Conservation (phyloP, 257 asterid genomes). For the Solanum lignicaule region DNA sequence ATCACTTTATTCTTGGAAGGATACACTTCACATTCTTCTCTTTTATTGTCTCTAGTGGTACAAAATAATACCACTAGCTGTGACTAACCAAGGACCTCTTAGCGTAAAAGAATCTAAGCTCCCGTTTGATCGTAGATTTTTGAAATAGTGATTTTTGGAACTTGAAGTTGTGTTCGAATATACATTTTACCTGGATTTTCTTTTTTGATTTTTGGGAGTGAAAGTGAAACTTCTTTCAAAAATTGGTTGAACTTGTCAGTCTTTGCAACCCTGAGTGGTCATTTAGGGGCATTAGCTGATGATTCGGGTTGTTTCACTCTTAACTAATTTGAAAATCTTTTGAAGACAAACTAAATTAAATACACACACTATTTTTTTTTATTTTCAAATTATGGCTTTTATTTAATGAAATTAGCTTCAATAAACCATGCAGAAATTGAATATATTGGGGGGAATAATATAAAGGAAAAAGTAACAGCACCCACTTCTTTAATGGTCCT, state of each 20-base stretch:
- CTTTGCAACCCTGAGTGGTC: background rate
- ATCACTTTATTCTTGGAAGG: background rate
- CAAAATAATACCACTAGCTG: background rate
- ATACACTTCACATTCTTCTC: slow-evolving; percentile 15
- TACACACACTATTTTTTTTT: background rate
- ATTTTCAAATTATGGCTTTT: background rate
- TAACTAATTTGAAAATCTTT: background rate
- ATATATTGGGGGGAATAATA: background rate
- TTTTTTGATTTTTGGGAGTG: background rate
- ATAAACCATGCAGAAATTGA: background rate
- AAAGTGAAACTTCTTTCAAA: background rate
- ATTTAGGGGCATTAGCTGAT: background rate
- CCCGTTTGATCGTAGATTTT: accelerated
- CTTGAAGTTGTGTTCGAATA: background rate
- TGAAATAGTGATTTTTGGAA: accelerated
- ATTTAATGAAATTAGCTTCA: background rate
- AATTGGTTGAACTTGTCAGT: background rate
- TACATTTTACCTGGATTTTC: background rate
- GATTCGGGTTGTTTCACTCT: background rate
- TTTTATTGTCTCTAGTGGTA: background rate
- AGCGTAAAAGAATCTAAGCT: background rate
- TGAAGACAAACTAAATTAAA: background rate
- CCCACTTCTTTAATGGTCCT: background rate
- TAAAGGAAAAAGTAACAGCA: background rate
- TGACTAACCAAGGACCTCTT: background rate